Evolutionary conservation across 805 yeast species (phyloP).

Genomic region (Wickerhamiella azyma): DNA sequence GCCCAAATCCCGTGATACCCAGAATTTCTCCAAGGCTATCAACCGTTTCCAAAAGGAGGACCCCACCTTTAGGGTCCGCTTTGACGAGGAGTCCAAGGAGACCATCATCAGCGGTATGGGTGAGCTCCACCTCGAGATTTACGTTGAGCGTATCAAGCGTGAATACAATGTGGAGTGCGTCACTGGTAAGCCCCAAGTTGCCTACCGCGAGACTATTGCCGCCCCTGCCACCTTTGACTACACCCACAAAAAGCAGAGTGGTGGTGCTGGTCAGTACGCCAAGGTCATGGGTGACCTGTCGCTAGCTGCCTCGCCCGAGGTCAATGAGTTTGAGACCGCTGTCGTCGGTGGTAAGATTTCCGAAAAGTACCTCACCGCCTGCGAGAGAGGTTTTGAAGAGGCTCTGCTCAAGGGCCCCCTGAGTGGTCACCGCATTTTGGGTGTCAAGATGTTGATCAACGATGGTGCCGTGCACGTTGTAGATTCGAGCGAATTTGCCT

Average conservation of each 20-base stretch:
- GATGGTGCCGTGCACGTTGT: constrained; percentile 98
- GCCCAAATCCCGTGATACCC: constrained; percentile 76
- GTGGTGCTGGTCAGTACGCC: constrained; percentile 99
- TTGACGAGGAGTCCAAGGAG: constrained; percentile 83
- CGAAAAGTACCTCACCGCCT: constrained; percentile 85
- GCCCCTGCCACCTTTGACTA: constrained; percentile 67
- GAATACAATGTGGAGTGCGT: constrained; percentile 92
- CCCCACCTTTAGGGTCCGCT: constrained; percentile 91
- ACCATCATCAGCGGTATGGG: constrained; percentile 97
- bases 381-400: constrained; percentile 91
- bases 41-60: constrained; percentile 97
- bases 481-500: constrained; percentile 91
- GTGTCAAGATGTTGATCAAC: constrained; percentile 81
- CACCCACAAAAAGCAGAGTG: constrained; percentile 94
- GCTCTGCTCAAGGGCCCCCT: constrained; percentile 93
- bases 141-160: constrained; percentile 95
- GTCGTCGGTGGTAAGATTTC: constrained; percentile 96
- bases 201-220: constrained; percentile 87
- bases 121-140: constrained; percentile 90
- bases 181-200: constrained; percentile 96
- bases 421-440: constrained; percentile 85
- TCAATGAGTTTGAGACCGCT: constrained; percentile 65
- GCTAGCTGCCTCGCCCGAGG: constrained; percentile 34
- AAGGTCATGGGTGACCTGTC: constrained; percentile 77
- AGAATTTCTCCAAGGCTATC: constrained; percentile 91